A percentile compares a stretch with the other conserved stretches of the same genome.
Evolutionary conservation across 352 stramenopile species (phyloP).

Genomic region (Globisporangium okanoganense): DNA sequence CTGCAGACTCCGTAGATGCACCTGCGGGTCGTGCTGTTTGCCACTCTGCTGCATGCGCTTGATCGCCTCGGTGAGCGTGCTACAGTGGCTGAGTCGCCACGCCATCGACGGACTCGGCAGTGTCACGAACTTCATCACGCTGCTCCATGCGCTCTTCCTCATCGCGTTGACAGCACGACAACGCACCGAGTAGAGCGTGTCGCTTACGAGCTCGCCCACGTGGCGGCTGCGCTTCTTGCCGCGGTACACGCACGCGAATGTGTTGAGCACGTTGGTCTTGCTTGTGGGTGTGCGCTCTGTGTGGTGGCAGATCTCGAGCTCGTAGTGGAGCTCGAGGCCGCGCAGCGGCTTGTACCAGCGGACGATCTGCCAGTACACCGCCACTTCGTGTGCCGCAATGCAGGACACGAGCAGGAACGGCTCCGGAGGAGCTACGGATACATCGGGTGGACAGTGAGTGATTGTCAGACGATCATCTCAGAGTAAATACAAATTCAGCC

Average conservation of each 20-base stretch:
- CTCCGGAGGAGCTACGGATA: slow-evolving; percentile 36
- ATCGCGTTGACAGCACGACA: slow-evolving; percentile 46
- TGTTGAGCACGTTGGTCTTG: slow-evolving; percentile 12
- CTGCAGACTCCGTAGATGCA: slow-evolving; percentile 36
- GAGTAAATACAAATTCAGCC: background rate
- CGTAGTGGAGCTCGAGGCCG: slow-evolving; percentile 38
- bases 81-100: slow-evolving; percentile 53
- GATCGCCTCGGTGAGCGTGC: slow-evolving; percentile 40
- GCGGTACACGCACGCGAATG: slow-evolving; percentile 41
- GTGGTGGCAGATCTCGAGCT: slow-evolving; percentile 54
- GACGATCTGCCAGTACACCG: slow-evolving; percentile 59
- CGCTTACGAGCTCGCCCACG: slow-evolving; percentile 26
- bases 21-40: slow-evolving; percentile 14
- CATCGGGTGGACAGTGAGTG: background rate
- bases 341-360: slow-evolving; percentile 36
- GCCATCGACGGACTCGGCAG: slow-evolving; percentile 44
- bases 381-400: slow-evolving; percentile 33
- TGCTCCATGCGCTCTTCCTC: slow-evolving; percentile 52
- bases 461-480: background rate
- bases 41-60: slow-evolving; percentile 28
- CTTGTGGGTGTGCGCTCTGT: background rate
- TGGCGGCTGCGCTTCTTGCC: slow-evolving; percentile 29
- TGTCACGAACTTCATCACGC: slow-evolving; percentile 43
- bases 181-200: slow-evolving; percentile 46
- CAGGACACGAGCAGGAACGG: slow-evolving; percentile 54